A percentile compares a stretch with the other conserved stretches of the same genome.
Conservation (phyloP, 352 stramenopile genomes). For the Phytopythium aichiense region DNA sequence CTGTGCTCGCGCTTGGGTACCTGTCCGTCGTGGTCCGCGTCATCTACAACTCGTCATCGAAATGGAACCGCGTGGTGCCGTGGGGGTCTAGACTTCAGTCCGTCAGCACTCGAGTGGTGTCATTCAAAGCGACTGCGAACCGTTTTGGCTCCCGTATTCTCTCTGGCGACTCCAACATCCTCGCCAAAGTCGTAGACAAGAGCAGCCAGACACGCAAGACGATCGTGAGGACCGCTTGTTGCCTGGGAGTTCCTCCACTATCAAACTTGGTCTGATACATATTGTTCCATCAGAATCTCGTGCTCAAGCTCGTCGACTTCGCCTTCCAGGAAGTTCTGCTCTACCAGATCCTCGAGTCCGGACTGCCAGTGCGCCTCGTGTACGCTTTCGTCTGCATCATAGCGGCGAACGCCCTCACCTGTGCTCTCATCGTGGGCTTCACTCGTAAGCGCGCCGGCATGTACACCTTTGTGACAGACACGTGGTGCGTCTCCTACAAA, state of each 20-base stretch:
- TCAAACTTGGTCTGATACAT: no score
- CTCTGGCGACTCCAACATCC: no score
- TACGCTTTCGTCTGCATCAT: neutral
- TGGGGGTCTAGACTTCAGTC: neutral
- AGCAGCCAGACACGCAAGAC: no score
- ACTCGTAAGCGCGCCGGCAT: neutral
- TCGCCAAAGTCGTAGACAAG: no score
- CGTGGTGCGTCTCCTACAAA: neutral
- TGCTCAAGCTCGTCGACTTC: constrained; percentile 18
- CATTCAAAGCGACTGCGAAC: neutral
- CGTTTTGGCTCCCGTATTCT: no score
- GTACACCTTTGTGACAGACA: neutral
- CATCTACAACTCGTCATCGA: neutral
- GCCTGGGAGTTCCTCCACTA: no score
- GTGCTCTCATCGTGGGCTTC: neutral
- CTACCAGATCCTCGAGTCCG: constrained; percentile 20
- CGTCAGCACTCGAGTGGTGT: neutral
- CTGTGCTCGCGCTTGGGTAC: constrained; percentile 13
- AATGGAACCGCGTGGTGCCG: neutral
- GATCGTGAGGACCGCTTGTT: no score
- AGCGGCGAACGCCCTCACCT: neutral
- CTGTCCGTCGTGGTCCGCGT: constrained; percentile 12
- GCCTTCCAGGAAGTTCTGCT: constrained; percentile 15
- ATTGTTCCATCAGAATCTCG: constrained; percentile 7
- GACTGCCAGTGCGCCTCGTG: constrained; percentile 7